Base-by-base conservation (phyloP, 2,329 filamentous ascomycete genomes). In the Phyllosticta citrichinensis region DNA sequence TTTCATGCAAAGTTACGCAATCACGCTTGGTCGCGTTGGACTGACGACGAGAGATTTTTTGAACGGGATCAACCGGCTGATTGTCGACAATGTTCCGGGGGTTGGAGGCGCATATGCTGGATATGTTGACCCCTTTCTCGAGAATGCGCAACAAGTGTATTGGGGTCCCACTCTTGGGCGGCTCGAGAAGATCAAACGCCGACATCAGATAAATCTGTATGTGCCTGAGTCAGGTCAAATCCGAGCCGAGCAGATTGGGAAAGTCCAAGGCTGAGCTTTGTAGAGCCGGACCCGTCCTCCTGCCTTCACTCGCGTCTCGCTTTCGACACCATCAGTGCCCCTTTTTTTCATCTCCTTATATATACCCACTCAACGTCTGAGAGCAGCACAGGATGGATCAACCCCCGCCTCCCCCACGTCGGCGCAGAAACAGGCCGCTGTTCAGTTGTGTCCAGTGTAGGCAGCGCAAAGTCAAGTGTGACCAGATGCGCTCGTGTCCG, bases 101-200 rank as follows among this genome's bases (percentile, higher is more conserved):
- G 67, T 68, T 11, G 65, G 74, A 9, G 78, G 78, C 3, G 77
- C 76, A 57, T 83, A 82, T 65, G 75, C 77, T 55, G 81, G 81
- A 64, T 83, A 82, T 60, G 76, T 79, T 2, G 80, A 83, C 68
- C 74, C 77, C 0, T 73, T 71, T 35, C 68, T 82, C 60, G 69
- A 71, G 8, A 69, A 74, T 3, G 74, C 72, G n/a, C 74, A 77
- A 64, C 65, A 74, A 57, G 69, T 75, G 62, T 82, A 82, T 65
- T 83, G 77, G 69, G 70, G 75, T 1, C 65, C 65, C 0, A 75
- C 75, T 53, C 69, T 73, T 50, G 60, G 64, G 12, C 66, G 66
- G 33, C 61, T 78, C 62, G 67, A 73, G 66, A 57, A 64, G 27
- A 74, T 77, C 55, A 77, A 78, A 47, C 4, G 40, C 40, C 40